phyloP scores from a whole-genome alignment of 2,329 filamentous ascomycete genomes.

The Lomentospora prolificans region DNA sequence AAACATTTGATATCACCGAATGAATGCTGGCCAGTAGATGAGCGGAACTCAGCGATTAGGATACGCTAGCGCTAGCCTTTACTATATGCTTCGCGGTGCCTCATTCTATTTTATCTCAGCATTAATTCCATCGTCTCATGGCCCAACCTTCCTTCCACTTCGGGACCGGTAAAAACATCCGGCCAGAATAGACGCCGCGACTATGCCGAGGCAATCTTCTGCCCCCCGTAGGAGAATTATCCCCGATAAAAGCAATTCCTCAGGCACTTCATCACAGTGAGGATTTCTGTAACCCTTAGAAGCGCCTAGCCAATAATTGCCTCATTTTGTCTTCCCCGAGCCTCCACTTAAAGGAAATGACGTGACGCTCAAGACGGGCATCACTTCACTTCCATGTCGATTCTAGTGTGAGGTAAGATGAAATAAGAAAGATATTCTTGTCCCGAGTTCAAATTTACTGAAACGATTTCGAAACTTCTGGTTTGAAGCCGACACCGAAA shows the following conservation, averaged over 20 bases:
- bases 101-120: too few relatives aligned
- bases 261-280: not conserved
- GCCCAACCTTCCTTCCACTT: too few relatives aligned
- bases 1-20: too few relatives aligned
- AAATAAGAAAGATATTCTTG: not conserved
- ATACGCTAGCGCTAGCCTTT: too few relatives aligned
- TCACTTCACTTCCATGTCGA: not conserved
- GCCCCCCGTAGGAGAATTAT: not conserved
- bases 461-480: not conserved
- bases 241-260: not conserved
- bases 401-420: not conserved
- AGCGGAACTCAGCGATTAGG: too few relatives aligned
- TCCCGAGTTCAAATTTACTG: not conserved
- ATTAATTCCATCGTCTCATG: not conserved
- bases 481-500: not conserved
- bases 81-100: too few relatives aligned
- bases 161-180: too few relatives aligned
- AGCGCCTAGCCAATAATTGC: not conserved
- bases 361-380: not conserved
- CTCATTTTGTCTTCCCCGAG: not conserved
- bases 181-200: too few relatives aligned
- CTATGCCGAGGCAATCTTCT: not conserved
- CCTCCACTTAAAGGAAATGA: constrained; percentile 3
- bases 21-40: too few relatives aligned
- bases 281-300: not conserved